Evolutionary conservation across 2,329 filamentous ascomycete genomes (phyloP).

Genomic region (Stachybotrys chartarum): DNA sequence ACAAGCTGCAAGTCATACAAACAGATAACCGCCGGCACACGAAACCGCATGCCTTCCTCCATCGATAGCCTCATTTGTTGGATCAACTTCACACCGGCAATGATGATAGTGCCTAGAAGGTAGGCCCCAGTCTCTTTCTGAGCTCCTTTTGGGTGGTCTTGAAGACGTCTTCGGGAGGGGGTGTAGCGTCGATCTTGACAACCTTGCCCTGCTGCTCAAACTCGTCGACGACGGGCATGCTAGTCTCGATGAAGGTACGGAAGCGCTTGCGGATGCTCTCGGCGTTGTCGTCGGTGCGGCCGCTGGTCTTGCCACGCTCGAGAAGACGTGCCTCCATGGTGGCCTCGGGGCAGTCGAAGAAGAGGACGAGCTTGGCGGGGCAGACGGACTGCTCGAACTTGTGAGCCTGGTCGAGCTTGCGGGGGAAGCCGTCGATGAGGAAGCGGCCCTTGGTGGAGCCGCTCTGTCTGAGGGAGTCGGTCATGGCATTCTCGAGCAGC

Average conservation of each 20-base stretch:
- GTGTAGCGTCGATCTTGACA: conserved; percentile 69
- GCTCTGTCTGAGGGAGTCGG: conserved; percentile 51
- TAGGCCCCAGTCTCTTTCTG: conserved; percentile 36
- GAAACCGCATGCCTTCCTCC: no score
- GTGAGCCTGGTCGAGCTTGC: conserved; percentile 93
- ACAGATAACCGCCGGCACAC: no score
- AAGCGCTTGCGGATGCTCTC: conserved; percentile 97
- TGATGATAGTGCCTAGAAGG: no score
- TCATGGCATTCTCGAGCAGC: conserved; percentile 90
- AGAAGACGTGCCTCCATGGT: conserved; percentile 80
- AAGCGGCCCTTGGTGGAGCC: conserved; percentile 58
- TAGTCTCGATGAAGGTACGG: conserved; percentile 87
- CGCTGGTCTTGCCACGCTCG: conserved; percentile 87
- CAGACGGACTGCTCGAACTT: conserved; percentile 91
- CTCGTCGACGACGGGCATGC: conserved; percentile 92
- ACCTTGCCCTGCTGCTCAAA: conserved; percentile 73
- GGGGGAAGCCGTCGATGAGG: conserved; percentile 76
- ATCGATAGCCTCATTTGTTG: no score
- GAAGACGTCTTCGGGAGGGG: conserved; percentile 56
- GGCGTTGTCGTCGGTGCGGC: conserved; percentile 85
- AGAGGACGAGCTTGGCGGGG: conserved; percentile 76
- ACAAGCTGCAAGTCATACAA: no score
- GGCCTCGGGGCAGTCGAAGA: conserved; percentile 87
- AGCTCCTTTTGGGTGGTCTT: conserved; percentile 44
- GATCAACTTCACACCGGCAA: no score